A percentile compares a stretch with the other conserved stretches of the same genome.
Evolutionary conservation across 345 rosid genomes (phyloP).

Genomic region (Eucalyptus erythrocorys): DNA sequence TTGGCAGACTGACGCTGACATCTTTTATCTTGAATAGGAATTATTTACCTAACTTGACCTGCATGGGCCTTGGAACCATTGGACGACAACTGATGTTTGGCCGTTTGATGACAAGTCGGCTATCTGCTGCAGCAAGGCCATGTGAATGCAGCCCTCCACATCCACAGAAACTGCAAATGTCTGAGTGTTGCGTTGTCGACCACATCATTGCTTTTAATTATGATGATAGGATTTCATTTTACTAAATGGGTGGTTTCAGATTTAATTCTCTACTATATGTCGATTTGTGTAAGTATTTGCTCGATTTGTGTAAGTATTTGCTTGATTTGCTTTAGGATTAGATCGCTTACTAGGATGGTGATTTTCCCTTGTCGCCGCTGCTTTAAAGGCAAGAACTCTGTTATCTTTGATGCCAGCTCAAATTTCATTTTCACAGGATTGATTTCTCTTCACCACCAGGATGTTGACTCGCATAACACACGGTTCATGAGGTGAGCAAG

Average conservation of each 20-base stretch:
- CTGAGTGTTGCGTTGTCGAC: not conserved
- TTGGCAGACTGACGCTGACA: not conserved
- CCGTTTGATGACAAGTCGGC: not conserved
- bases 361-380: not conserved
- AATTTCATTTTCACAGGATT: not conserved
- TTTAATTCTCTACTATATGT: not conserved
- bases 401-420: not conserved
- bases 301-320: not conserved
- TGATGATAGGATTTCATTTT: not conserved
- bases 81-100: not conserved
- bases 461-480: not conserved
- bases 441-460: not conserved
- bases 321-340: not conserved
- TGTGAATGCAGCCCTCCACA: not conserved
- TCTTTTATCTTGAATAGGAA: not conserved
- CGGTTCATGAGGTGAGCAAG: not conserved
- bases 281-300: not conserved
- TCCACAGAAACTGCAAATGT: not conserved
- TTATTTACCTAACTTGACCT: not conserved
- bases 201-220: not conserved
- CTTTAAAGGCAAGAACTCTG: not conserved
- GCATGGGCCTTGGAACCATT: not conserved
- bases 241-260: not conserved
- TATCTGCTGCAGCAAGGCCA: not conserved
- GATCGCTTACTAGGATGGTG: not conserved